Percentiles rank a stretch among this genome's conserved stretches.
Evolutionary conservation across 2,329 filamentous ascomycete species (phyloP).

Genomic region (Epichloe sibirici): DNA sequence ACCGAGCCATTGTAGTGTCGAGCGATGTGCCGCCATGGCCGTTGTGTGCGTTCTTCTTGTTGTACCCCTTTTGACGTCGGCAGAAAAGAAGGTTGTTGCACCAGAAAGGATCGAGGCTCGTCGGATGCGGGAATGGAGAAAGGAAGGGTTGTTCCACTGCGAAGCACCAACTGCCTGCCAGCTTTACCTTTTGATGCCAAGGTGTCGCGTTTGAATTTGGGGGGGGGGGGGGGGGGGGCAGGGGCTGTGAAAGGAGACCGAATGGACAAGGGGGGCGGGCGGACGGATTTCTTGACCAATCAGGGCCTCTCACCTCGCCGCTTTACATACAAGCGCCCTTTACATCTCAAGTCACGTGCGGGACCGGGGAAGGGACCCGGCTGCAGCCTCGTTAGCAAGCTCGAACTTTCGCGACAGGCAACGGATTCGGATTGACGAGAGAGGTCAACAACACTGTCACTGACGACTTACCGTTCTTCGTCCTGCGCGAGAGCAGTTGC

Average conservation of each 20-base stretch:
- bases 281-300: not conserved
- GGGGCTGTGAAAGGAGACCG: not conserved
- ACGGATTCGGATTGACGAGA: too few species aligned
- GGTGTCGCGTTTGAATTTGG: conserved; percentile 6
- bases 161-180: not conserved
- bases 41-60: not conserved
- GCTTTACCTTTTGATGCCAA: conserved; percentile 4
- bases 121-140: not conserved
- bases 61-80: not conserved
- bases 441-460: too few species aligned
- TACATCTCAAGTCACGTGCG: not conserved
- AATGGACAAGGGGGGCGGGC: not conserved
- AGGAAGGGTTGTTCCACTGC: not conserved
- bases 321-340: not conserved
- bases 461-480: not conserved
- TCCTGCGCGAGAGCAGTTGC: not conserved
- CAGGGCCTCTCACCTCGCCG: not conserved
- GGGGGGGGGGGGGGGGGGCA: too few species aligned
- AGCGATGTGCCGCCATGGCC: conserved; percentile 36
- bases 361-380: too few species aligned
- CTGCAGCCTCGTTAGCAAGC: too few species aligned
- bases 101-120: not conserved
- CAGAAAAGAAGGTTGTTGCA: conserved; percentile 6
- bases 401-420: too few species aligned
- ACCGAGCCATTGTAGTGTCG: conserved; percentile 46